These are phyloP conservation scores for Penicillium sp. DNA, from an alignment of 2,329 filamentous ascomycete species.

Conservation along the genomic window DNA sequence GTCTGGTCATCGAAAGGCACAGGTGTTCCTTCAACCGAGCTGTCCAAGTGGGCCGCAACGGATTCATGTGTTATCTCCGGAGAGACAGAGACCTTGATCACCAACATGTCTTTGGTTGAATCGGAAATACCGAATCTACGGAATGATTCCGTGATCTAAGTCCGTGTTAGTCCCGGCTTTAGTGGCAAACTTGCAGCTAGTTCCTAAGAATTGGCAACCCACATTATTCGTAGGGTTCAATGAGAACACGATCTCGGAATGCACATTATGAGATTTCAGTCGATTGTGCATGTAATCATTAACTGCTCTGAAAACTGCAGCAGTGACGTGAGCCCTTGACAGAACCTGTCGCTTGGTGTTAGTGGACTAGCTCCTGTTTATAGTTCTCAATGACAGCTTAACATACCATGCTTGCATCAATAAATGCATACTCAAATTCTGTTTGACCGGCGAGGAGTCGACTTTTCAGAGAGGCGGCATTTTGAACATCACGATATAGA, in stretches of 20 bases:
- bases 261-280: slow-evolving; percentile 78
- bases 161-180: slow-evolving; percentile 16
- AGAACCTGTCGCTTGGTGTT: slow-evolving; percentile 56
- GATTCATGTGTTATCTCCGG: slow-evolving; percentile 47
- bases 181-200: slow-evolving; percentile 9
- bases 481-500: slow-evolving; percentile 73
- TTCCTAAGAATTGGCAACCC: slow-evolving; percentile 10
- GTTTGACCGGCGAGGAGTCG: slow-evolving; percentile 82
- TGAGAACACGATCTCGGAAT: slow-evolving; percentile 81
- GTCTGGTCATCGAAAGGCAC: slow-evolving; percentile 61
- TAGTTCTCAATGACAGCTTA: neutral
- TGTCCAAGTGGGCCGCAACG: slow-evolving; percentile 59
- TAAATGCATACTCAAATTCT: slow-evolving; percentile 88
- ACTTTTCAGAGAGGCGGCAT: slow-evolving; percentile 72
- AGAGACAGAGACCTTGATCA: slow-evolving; percentile 70
- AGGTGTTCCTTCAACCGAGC: slow-evolving; percentile 61
- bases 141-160: slow-evolving; percentile 86
- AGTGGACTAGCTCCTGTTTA: slow-evolving; percentile 8
- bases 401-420: slow-evolving; percentile 76
- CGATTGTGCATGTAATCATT: slow-evolving; percentile 60
- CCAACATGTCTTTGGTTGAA: slow-evolving; percentile 68
- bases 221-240: slow-evolving; percentile 83
- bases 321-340: slow-evolving; percentile 69
- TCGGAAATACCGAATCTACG: slow-evolving; percentile 79
- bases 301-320: slow-evolving; percentile 74